Percentiles rank a stretch among this genome's conserved stretches.
These are phyloP conservation scores for Plectosphaerella sp. DNA, from an alignment of 2,329 filamentous ascomycete species.

Conservation along the genomic window DNA sequence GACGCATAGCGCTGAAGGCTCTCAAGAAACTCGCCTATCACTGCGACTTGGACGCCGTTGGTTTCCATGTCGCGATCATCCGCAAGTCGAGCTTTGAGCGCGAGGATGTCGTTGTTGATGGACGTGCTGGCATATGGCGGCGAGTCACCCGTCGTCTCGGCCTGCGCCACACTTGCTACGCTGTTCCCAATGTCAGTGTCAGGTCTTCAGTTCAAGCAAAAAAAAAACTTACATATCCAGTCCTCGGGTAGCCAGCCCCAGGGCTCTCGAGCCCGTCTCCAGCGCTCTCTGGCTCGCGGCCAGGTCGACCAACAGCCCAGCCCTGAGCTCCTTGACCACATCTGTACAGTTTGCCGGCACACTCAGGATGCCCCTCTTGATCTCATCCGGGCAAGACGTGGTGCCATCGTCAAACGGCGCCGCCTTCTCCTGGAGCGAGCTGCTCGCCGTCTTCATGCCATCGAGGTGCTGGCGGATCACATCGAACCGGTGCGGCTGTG, in stretches of 20 bases:
- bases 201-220: too few relatives aligned
- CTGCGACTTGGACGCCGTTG: neutral
- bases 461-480: neutral
- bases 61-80: neutral
- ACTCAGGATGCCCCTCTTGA: neutral
- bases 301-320: neutral
- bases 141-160: slow-evolving; percentile 6
- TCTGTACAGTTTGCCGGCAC: neutral
- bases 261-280: neutral
- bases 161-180: neutral
- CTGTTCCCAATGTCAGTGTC: neutral
- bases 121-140: slow-evolving; percentile 7
- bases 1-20: neutral
- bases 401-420: neutral
- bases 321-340: neutral
- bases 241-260: slow-evolving; percentile 1
- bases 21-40: neutral
- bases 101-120: slow-evolving; percentile 5
- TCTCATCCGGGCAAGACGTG: neutral
- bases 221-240: slow-evolving; percentile 5
- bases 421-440: neutral
- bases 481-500: neutral
- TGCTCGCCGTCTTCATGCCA: neutral
- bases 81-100: slow-evolving; percentile 2
- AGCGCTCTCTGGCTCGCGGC: neutral